Base-by-base conservation (phyloP, 805 yeast species). In the Ogataea corticis region DNA sequence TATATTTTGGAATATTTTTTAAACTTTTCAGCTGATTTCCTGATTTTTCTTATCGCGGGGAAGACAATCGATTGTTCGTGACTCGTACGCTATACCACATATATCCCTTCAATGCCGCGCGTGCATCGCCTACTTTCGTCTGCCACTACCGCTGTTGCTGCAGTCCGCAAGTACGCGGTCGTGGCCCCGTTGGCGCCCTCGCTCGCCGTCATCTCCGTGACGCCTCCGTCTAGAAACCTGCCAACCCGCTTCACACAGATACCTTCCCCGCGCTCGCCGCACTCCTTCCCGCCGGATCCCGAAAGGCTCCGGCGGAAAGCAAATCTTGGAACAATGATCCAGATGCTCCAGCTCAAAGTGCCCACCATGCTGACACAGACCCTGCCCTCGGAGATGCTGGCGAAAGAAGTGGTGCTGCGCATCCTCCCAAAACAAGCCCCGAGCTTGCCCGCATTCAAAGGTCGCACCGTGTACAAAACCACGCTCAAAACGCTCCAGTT, bases 401-500 rank as follows among this genome's bases (percentile, higher is more conserved):
- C 80, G 28, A 62, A 69, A 1, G 67, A 76, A 18, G 67, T 85
- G 1, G 60, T 71, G 6, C 67, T 85, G 18, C 62, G 87, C 13
- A 65, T 85, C 1, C 71, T 82, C 30, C 90, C 90, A 0, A 66
- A 73, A 1, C 74, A 77, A 36, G 73, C 72, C 38, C 73, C 80
- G 0, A 74, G 73, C 47, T 52, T 82, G 12, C 90, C 90, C 2
- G 64, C 66, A 11, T 62, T 85, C 21, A 72, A 73, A 41, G 88
- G 90, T 1, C 71, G 66, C 15, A 67, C 72, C 14, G 70, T 82
- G 12, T 84, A 83, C 59, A 70, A 73, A 39, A 73, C 85, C 2
- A 72, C 85, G 0, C 60, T 78, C 46, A 82, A 80, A 52, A 73
- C 87, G 1, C 57, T 83, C 2, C 82, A 80, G 56, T 50, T 82